Percentiles rank a stretch among this genome's conserved stretches.
These are phyloP conservation scores for Solanum rostratum DNA, from an alignment of 257 asterid genomes.

Conservation along the genomic window DNA sequence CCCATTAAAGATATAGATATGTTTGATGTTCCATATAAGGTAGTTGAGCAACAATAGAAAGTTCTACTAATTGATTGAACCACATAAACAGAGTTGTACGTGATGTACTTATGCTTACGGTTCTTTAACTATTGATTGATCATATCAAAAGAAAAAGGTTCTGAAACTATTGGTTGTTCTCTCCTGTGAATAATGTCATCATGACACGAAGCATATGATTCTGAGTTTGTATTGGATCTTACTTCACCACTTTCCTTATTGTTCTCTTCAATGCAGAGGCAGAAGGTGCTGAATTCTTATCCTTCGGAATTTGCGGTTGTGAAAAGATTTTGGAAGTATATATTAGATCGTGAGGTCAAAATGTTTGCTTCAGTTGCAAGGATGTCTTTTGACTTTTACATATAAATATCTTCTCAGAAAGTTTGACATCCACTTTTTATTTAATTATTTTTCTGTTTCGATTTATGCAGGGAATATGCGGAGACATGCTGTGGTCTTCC, in stretches of 20 bases:
- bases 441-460: neutral
- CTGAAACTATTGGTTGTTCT: neutral
- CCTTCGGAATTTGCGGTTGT: slow-evolving; percentile 67
- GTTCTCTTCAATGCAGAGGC: slow-evolving; percentile 45
- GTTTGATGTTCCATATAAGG: neutral
- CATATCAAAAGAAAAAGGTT: neutral
- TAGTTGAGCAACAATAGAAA: neutral
- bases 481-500: slow-evolving; percentile 79
- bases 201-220: neutral
- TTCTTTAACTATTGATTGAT: neutral
- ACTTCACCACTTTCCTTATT: neutral
- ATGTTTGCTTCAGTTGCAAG: slow-evolving; percentile 8
- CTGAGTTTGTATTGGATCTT: neutral
- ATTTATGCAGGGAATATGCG: slow-evolving; percentile 38
- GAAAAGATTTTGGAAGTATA: slow-evolving; percentile 90
- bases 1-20: neutral
- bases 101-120: neutral
- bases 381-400: slow-evolving; percentile 8
- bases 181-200: neutral
- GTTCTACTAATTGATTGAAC: neutral
- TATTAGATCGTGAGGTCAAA: slow-evolving; percentile 64
- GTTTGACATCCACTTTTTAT: slow-evolving; percentile 8
- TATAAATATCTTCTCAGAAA: neutral
- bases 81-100: neutral
- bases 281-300: slow-evolving; percentile 58